These are phyloP conservation scores for Wickerhamiella vanderwaltii DNA, from an alignment of 805 yeast genomes.

Conservation along the genomic window DNA sequence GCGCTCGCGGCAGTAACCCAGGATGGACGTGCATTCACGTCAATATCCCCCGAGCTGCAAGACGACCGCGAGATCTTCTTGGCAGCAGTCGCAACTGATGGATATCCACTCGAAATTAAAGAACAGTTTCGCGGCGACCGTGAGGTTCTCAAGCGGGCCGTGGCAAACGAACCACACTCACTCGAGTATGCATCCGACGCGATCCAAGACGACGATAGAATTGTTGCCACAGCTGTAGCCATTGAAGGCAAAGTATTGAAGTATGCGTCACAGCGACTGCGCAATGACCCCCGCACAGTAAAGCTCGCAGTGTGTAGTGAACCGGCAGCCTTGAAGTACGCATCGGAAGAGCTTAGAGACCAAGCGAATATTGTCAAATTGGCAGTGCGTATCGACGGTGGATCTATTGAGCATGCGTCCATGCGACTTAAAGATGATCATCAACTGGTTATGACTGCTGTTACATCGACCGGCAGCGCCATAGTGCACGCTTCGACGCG, in stretches of 20 bases:
- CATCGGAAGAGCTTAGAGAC: neutral
- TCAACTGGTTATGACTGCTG: neutral
- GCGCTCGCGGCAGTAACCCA: constrained; percentile 1
- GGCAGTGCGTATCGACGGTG: neutral
- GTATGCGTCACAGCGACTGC: neutral
- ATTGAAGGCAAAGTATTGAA: neutral
- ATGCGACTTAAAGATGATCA: neutral
- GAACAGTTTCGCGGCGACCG: neutral
- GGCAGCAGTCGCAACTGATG: neutral
- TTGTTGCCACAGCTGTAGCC: neutral
- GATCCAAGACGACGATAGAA: neutral
- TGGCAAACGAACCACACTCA: neutral
- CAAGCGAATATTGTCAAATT: neutral
- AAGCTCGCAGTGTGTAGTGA: neutral
- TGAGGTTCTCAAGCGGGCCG: neutral
- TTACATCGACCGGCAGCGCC: neutral
- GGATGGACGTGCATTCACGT: constrained; percentile 1
- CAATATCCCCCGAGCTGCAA: neutral
- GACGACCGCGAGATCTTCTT: neutral
- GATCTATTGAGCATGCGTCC: neutral
- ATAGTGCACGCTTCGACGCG: neutral
- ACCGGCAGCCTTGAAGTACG: neutral
- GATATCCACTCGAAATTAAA: neutral
- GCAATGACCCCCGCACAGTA: neutral
- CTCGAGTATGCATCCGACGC: neutral